Percentiles rank a stretch among this genome's conserved stretches.
phyloP scores from a whole-genome alignment of 2,329 filamentous ascomycete species.

The Aureobasidium sp. region DNA sequence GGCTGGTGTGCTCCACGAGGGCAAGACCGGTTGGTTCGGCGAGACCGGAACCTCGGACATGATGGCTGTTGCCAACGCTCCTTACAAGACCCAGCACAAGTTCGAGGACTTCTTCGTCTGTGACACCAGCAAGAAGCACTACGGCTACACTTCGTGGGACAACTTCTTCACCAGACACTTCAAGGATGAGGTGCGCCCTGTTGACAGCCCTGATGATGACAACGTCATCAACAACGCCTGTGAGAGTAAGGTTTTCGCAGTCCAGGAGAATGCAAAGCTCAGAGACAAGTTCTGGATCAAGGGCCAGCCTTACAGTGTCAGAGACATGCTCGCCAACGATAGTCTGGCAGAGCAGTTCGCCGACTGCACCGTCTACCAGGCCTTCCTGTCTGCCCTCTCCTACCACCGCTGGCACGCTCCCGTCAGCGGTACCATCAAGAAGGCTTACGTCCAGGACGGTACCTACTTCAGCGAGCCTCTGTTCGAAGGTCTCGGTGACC shows the following conservation, averaged over 20 bases:
- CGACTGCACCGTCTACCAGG: constrained; percentile 63
- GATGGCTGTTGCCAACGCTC: constrained; percentile 27
- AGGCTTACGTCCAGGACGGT: constrained; percentile 53
- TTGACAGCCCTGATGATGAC: constrained; percentile 50
- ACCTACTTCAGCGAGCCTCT: constrained; percentile 61
- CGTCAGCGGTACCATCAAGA: constrained; percentile 54
- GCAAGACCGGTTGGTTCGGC: constrained; percentile 37
- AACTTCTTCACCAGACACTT: constrained; percentile 61
- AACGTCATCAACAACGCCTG: constrained; percentile 56
- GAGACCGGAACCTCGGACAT: constrained; percentile 33
- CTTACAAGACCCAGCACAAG: constrained; percentile 22
- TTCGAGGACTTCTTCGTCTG: constrained; percentile 54
- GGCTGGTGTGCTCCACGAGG: constrained; percentile 32
- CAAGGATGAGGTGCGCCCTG: constrained; percentile 49
- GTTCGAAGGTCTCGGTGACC: constrained; percentile 40
- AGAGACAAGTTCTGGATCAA: constrained; percentile 63
- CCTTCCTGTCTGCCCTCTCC: constrained; percentile 58
- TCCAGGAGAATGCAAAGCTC: constrained; percentile 45
- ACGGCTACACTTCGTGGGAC: constrained; percentile 63
- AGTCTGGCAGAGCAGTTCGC: constrained; percentile 48
- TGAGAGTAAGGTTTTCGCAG: constrained; percentile 54
- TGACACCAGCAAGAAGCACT: constrained; percentile 47
- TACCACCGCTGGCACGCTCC: constrained; percentile 70
- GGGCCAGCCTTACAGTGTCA: constrained; percentile 56
- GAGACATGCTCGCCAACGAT: constrained; percentile 47